Conservation (phyloP, 78 protist genomes). For the Pigoraptor vietnamica region DNA sequence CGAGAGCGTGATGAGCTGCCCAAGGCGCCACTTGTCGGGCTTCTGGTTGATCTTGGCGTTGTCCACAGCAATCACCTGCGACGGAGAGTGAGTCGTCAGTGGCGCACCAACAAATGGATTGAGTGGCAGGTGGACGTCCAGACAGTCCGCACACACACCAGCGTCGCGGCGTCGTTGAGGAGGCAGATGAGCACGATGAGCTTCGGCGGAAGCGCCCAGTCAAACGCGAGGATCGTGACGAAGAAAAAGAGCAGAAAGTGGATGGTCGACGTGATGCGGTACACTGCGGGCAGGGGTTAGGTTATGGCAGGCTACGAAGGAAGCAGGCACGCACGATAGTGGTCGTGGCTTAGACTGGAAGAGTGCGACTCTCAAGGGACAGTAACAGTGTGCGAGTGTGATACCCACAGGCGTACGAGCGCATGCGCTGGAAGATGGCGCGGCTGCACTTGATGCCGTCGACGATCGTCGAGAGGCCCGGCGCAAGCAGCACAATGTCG, state of each 20-base stretch:
- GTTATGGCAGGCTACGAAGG: neutral
- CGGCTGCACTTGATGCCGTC: conserved; percentile 67
- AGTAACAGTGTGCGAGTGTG: neutral
- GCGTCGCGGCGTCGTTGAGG: neutral
- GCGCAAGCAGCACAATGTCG: conserved; percentile 71
- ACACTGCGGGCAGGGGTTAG: neutral
- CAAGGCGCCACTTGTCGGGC: neutral
- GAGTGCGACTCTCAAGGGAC: too few relatives aligned
- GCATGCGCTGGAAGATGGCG: conserved; percentile 78
- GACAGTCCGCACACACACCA: too few relatives aligned
- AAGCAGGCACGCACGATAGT: too few relatives aligned
- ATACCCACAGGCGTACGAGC: conserved; percentile 16
- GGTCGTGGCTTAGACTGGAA: too few relatives aligned
- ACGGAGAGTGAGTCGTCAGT: neutral
- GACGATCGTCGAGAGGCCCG: conserved; percentile 79
- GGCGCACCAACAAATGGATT: too few relatives aligned
- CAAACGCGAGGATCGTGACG: neutral
- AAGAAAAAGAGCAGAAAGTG: neutral
- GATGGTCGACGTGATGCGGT: neutral
- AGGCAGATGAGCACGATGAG: neutral
- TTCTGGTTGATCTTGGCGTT: neutral
- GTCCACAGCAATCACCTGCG: neutral
- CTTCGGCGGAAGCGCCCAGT: neutral
- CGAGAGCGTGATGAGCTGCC: neutral
- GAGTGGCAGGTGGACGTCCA: too few relatives aligned